phyloP scores from a whole-genome alignment of 441 rosid genomes.

The Bocquillonia castaneifolia region DNA sequence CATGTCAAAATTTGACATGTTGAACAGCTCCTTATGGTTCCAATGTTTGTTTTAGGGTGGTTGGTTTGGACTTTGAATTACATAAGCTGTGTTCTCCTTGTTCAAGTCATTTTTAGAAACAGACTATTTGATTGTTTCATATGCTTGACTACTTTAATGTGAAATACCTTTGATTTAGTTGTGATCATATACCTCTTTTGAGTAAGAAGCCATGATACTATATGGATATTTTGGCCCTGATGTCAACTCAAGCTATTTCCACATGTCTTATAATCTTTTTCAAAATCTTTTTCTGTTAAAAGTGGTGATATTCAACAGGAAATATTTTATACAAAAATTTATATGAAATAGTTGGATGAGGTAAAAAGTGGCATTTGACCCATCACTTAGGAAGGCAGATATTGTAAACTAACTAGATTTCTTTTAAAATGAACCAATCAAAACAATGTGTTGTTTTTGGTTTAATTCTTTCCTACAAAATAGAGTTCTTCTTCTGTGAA shows the following conservation, averaged over 20 bases:
- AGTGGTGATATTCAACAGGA: too few relatives aligned
- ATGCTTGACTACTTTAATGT: background rate
- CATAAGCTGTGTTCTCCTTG: background rate
- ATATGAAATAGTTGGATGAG: too few relatives aligned
- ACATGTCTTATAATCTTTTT: background rate
- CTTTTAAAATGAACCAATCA: too few relatives aligned
- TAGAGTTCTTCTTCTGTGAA: background rate
- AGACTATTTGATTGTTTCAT: background rate
- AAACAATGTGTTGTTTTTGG: too few relatives aligned
- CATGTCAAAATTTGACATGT: constrained; percentile 4
- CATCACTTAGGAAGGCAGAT: too few relatives aligned
- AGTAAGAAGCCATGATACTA: too few relatives aligned
- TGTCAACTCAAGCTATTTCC: background rate
- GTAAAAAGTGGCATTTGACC: too few relatives aligned
- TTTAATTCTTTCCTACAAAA: too few relatives aligned
- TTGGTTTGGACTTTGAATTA: background rate
- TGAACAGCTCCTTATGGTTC: background rate
- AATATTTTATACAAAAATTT: too few relatives aligned
- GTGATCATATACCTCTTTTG: too few relatives aligned
- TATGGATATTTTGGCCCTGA: background rate
- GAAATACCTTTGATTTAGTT: background rate
- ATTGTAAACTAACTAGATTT: too few relatives aligned
- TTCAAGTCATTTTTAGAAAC: background rate
- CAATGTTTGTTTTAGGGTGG: background rate
- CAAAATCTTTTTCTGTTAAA: background rate